Base-by-base conservation (phyloP, 805 yeast genomes). In the Candida maesae region DNA sequence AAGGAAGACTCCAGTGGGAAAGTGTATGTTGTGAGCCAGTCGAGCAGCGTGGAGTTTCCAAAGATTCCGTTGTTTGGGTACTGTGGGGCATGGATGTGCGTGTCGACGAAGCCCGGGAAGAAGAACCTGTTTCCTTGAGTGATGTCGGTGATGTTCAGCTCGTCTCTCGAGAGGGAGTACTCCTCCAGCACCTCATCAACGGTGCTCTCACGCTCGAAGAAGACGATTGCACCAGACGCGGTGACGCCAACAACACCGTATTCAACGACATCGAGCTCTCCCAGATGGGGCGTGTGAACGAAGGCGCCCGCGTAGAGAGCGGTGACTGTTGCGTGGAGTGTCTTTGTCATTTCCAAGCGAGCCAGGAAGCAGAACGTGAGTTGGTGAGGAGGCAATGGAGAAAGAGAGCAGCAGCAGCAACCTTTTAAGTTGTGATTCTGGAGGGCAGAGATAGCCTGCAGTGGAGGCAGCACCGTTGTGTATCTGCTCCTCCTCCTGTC, bases 1-100 rank as follows among this genome's bases (percentile, higher is more conserved):
- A 87, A 73, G 4, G 84, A 71, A 7, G 84, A 68, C 62, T 93
- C 99, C 41, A 90, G 62, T 1, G 96, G 95, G 68, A 90, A 93
- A 0, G 99, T 93, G 60, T 88, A 89, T 17, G 74, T 78, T 19
- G 78, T 74, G 35, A 93, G 71, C 99, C 99, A 93, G 49, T 91
- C 95, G 41, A 93, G 66, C 32, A 93, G 68, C 2, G 95, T 91
- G 3, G 87, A 70, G 44, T 81, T 82, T 19, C 95, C 90, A 47
- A 95, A 91, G 19, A 93, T 78, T 10, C 95, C 93, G 35, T 72
- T 69, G 58, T 85, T 85, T 11, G 93, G 93, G 53, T 76, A 85
- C 60, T 85, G 95, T 3, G 95, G 80, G 2, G 95, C 93, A 60
- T 85, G 95, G 35, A 82, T 81, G 58, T 85, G 95, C 1, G 93